Evolutionary conservation across 2,329 filamentous ascomycete genomes (phyloP), one percentile per base, ranked within the genome.

Genomic region (Leptographium flavum): DNA sequence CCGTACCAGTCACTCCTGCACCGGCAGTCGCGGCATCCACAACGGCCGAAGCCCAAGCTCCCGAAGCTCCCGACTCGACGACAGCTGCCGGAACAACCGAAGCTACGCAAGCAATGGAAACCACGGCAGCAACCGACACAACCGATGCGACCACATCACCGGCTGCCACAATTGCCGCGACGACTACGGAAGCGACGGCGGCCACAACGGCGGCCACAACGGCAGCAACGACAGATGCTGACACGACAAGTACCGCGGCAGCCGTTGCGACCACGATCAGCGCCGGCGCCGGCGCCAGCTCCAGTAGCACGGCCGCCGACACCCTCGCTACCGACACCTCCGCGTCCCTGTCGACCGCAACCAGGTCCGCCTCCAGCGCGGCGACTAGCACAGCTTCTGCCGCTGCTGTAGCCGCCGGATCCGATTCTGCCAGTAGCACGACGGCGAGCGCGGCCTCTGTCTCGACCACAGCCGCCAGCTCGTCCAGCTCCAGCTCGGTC

Each of bases 401-500:
- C 27, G 27, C 27, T 1, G 37, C 22, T 22, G 14, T 22, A 4
- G 15, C 21, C 21, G 13, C 21, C 21, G n/a, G 14, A 11, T 10
- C 31, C 14, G n/a, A 17, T 14, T n/a, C 6, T 3, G 13, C 13
- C 7, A 14, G 13, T 22, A 39, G 13, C 21, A 39, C 21, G 7
- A n/a, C 5, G 11, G 36, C 22, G 10, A 39, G 36, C 13, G 8
- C 36, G 14, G 15, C 22, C 22, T 39, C 36, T 3, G 8, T 22
- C 15, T 14, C 36, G 7, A 3, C 36, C 21, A 17, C 8, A 4
- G 14, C 13, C 22, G 22, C 22, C 23, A 9, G 3, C 2, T 15
- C 53, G 8, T 52, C 54, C 23, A 57, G 53, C 50, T 38, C 47
- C 6, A 55, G 53, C 49, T 47, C 57, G 19, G 44, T 56, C 2